These are phyloP conservation scores for Ganoderma lingzhi DNA, from an alignment of 1,284 basidiomycete genomes.

Conservation along the genomic window DNA sequence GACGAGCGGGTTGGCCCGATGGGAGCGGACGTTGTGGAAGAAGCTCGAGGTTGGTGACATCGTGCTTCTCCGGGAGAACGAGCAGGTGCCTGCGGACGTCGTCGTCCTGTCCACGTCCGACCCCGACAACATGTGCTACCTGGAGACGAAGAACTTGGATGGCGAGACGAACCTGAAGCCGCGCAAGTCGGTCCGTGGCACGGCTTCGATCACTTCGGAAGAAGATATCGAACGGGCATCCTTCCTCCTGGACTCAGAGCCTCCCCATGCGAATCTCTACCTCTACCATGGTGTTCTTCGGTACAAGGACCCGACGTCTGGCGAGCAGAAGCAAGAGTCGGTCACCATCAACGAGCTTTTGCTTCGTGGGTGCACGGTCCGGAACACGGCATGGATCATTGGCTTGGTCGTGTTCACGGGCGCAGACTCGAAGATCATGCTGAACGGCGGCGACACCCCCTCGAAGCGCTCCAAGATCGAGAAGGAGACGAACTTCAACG, in stretches of 20 bases:
- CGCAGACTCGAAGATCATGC: constrained; percentile 97
- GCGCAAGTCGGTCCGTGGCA: constrained; percentile 81
- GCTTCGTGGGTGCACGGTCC: constrained; percentile 90
- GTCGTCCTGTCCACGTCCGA: constrained; percentile 91
- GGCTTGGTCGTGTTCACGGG: constrained; percentile 96
- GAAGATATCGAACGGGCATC: constrained; percentile 91
- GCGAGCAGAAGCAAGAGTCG: constrained; percentile 66
- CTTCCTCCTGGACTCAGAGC: constrained; percentile 92
- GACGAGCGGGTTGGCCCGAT: constrained; percentile 77
- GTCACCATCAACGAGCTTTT: constrained; percentile 94
- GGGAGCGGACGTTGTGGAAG: constrained; percentile 98
- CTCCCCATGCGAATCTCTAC: constrained; percentile 94
- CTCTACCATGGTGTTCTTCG: constrained; percentile 88
- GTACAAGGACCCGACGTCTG: constrained; percentile 64
- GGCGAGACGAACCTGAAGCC: constrained; percentile 98
- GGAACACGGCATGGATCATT: constrained; percentile 96
- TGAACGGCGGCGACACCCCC: constrained; percentile 92
- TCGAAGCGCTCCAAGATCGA: constrained; percentile 97
- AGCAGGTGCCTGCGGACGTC: constrained; percentile 96
- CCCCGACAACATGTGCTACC: constrained; percentile 84
- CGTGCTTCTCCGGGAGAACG: constrained; percentile 90
- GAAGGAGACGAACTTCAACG: constrained; percentile 99
- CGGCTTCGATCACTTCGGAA: constrained; percentile 81
- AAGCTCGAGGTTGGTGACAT: constrained; percentile 98
- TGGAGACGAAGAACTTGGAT: constrained; percentile 96